A percentile compares a stretch with the other conserved stretches of the same genome.
Evolutionary conservation across 371 early-diverging fungal genomes (phyloP).

Genomic region (Rhizomucor pusillus): DNA sequence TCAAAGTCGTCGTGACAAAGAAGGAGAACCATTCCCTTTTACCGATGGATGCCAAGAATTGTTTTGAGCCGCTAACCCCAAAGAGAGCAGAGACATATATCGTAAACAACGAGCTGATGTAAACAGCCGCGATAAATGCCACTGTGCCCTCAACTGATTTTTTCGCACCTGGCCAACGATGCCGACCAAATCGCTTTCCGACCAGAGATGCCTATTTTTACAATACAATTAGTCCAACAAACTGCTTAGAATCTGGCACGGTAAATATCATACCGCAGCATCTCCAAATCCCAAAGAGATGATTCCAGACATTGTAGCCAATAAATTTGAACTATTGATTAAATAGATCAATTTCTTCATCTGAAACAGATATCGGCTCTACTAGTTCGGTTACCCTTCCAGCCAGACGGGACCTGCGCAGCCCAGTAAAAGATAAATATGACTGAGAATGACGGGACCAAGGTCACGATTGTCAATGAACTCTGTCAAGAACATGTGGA

Average conservation of each 20-base stretch:
- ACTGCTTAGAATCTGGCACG: no score
- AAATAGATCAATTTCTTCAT: not conserved
- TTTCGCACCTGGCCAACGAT: slow-evolving; percentile 69
- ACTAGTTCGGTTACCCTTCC: slow-evolving; percentile 41
- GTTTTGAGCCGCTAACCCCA: slow-evolving; percentile 20
- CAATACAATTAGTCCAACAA: not conserved
- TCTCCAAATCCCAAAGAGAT: slow-evolving; percentile 88
- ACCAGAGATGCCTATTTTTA: slow-evolving; percentile 70
- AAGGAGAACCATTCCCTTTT: slow-evolving; percentile 22
- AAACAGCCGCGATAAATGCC: slow-evolving; percentile 70
- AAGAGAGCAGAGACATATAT: slow-evolving; percentile 27
- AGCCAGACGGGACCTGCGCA: slow-evolving; percentile 92
- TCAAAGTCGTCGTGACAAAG: slow-evolving; percentile 21
- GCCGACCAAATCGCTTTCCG: slow-evolving; percentile 73
- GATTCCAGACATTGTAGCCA: slow-evolving; percentile 75
- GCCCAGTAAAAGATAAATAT: slow-evolving; percentile 85
- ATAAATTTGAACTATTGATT: slow-evolving; percentile 26
- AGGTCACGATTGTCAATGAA: slow-evolving; percentile 85
- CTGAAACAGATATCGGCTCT: not conserved
- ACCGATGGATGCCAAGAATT: slow-evolving; percentile 19
- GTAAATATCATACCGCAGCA: slow-evolving; percentile 55
- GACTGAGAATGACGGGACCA: slow-evolving; percentile 81
- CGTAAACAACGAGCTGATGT: slow-evolving; percentile 43
- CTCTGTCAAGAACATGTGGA: slow-evolving; percentile 70
- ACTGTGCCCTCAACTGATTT: slow-evolving; percentile 90